Conservation (phyloP, 1,284 basidiomycete genomes). For the Thecaphora thlaspeos region DNA sequence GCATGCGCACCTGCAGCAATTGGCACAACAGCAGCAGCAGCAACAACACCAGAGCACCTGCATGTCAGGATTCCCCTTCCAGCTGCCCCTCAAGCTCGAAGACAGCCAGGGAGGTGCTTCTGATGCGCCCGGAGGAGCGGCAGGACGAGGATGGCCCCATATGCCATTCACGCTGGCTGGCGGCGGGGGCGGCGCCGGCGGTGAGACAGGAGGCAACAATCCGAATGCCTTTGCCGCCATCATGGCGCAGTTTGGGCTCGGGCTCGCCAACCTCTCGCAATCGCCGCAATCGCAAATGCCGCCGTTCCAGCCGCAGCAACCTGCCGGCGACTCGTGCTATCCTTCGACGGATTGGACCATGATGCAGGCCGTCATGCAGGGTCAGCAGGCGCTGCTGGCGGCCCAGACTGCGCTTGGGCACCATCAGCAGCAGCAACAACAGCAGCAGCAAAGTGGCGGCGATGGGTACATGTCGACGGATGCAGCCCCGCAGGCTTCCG, state of each 20-base stretch:
- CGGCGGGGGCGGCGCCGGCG: not conserved
- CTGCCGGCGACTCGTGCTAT: not conserved
- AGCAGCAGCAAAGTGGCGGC: slow-evolving; percentile 1
- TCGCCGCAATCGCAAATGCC: not conserved
- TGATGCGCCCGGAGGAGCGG: too few relatives aligned
- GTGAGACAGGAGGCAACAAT: not conserved
- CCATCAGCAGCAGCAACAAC: slow-evolving; percentile 5
- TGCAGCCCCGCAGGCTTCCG: too few relatives aligned
- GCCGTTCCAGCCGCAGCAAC: not conserved
- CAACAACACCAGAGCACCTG: not conserved
- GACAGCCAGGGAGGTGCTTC: too few relatives aligned
- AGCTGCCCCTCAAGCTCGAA: too few relatives aligned
- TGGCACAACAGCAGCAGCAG: not conserved
- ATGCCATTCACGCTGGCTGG: slow-evolving; percentile 1
- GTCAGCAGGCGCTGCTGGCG: too few relatives aligned
- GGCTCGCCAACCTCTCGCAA: not conserved
- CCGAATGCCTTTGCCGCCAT: too few relatives aligned
- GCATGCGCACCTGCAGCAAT: slow-evolving; percentile 1
- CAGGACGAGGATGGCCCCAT: slow-evolving; percentile 9
- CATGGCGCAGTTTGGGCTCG: not conserved
- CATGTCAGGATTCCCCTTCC: slow-evolving; percentile 6
- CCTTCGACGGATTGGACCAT: not conserved
- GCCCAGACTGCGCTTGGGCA: slow-evolving; percentile 1
- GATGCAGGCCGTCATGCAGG: not conserved
- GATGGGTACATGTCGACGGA: too few relatives aligned